phyloP scores from a whole-genome alignment of 2,329 filamentous ascomycete species.

The Talaromyces albobiverticillius region DNA sequence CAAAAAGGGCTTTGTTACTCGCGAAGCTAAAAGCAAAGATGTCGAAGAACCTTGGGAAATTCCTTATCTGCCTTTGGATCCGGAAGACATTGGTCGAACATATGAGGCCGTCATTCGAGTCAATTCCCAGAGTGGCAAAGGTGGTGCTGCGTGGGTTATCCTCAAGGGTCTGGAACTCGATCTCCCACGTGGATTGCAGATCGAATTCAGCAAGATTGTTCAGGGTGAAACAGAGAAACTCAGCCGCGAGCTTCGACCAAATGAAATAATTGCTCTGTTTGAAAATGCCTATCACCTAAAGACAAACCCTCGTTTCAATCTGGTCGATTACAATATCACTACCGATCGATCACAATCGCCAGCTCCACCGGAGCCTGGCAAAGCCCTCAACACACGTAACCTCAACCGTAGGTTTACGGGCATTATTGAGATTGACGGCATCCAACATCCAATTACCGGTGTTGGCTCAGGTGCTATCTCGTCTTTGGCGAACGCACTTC shows the following conservation, averaged over 20 bases:
- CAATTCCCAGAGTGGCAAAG: conserved; percentile 95
- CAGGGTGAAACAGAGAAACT: conserved; percentile 76
- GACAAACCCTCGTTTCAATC: conserved; percentile 76
- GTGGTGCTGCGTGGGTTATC: conserved; percentile 91
- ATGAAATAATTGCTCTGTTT: conserved; percentile 85
- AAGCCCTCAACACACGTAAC: conserved; percentile 73
- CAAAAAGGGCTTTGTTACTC: conserved; percentile 75
- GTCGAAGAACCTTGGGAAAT: conserved; percentile 74
- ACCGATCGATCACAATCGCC: conserved; percentile 78
- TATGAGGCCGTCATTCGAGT: conserved; percentile 98
- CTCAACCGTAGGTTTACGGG: conserved; percentile 80
- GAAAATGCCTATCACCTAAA: conserved; percentile 82
- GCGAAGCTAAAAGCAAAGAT: conserved; percentile 58
- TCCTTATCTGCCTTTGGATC: conserved; percentile 90
- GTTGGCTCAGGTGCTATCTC: conserved; percentile 89
- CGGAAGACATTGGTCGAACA: conserved; percentile 88
- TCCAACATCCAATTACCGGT: conserved; percentile 74
- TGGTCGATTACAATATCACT: conserved; percentile 89
- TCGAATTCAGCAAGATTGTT: conserved; percentile 85
- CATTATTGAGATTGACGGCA: conserved; percentile 75
- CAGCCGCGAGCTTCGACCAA: conserved; percentile 77
- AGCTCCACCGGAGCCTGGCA: conserved; percentile 63
- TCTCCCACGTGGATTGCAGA: conserved; percentile 84
- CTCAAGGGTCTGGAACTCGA: conserved; percentile 85
- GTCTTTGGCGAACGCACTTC: conserved; percentile 77